These are phyloP conservation scores for Simplicillium aogashimaense DNA, from an alignment of 2,329 filamentous ascomycete genomes.

Conservation along the genomic window DNA sequence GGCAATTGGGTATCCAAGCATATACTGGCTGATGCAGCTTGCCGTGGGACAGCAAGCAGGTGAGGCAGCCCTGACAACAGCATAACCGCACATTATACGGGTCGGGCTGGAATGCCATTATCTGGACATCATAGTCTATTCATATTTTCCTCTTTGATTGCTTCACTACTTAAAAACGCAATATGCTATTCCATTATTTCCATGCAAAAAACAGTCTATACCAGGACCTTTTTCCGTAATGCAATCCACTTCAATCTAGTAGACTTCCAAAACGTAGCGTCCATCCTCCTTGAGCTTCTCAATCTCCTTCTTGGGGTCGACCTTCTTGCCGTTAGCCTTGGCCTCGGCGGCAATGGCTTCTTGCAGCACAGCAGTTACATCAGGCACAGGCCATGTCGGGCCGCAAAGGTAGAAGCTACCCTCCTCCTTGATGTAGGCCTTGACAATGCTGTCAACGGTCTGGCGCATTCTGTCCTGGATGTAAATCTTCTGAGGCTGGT, in stretches of 20 bases:
- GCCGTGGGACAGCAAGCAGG: no score
- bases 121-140: no score
- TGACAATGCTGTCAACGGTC: slow-evolving; percentile 69
- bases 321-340: slow-evolving; percentile 62
- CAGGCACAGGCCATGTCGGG: slow-evolving; percentile 95
- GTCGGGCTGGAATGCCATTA: no score
- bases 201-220: slow-evolving; percentile 2
- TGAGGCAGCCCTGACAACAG: no score
- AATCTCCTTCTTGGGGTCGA: slow-evolving; percentile 83
- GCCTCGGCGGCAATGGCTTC: slow-evolving; percentile 79
- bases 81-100: no score
- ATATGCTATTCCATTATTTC: neutral
- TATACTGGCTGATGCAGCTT: no score
- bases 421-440: slow-evolving; percentile 79
- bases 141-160: neutral
- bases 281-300: slow-evolving; percentile 93
- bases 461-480: slow-evolving; percentile 98
- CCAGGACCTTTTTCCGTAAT: no score
- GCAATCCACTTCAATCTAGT: slow-evolving; percentile 40
- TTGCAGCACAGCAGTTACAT: slow-evolving; percentile 87
- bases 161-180: neutral
- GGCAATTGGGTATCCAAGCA: no score
- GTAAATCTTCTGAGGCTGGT: slow-evolving; percentile 98
- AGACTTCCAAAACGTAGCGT: slow-evolving; percentile 93
- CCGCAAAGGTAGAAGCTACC: slow-evolving; percentile 96